Evolutionary conservation across 2,329 filamentous ascomycete genomes (phyloP).

Genomic region (Catunica adiposa): DNA sequence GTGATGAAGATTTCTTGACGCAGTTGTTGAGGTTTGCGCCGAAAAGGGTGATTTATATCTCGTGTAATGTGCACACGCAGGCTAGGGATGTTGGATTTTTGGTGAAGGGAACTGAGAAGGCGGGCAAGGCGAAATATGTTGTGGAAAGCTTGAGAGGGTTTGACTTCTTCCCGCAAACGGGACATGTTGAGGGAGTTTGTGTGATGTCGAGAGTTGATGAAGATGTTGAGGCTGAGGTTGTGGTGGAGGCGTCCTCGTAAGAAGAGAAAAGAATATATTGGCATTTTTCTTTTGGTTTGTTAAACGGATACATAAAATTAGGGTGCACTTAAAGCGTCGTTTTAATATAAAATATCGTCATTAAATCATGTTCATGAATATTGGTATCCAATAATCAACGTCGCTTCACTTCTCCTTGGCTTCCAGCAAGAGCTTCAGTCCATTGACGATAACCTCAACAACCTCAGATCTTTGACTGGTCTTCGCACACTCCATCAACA

Average conservation of each 20-base stretch:
- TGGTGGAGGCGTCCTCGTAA: background rate
- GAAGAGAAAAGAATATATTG: background rate
- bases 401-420: constrained; percentile 17
- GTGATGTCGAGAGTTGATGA: constrained; percentile 14
- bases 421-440: constrained; percentile 50
- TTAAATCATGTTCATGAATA: too few relatives aligned
- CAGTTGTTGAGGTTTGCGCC: constrained; percentile 71
- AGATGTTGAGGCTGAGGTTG: background rate
- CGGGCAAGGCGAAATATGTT: constrained; percentile 42
- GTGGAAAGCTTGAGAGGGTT: constrained; percentile 87
- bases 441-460: constrained; percentile 52
- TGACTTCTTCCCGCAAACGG: constrained; percentile 89
- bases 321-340: background rate
- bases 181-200: constrained; percentile 45
- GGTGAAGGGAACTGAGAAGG: constrained; percentile 44
- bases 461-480: constrained; percentile 53
- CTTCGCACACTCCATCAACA: constrained; percentile 53
- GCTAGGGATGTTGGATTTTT: constrained; percentile 81
- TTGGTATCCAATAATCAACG: background rate
- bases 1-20: constrained; percentile 64
- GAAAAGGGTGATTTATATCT: constrained; percentile 75
- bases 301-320: constrained; percentile 1
- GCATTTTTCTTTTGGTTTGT: background rate
- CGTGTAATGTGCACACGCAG: constrained; percentile 96
- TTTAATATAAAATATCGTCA: background rate